Evolutionary conservation across 345 rosid species (phyloP).

Genomic region (Boechera divaricarpa): DNA sequence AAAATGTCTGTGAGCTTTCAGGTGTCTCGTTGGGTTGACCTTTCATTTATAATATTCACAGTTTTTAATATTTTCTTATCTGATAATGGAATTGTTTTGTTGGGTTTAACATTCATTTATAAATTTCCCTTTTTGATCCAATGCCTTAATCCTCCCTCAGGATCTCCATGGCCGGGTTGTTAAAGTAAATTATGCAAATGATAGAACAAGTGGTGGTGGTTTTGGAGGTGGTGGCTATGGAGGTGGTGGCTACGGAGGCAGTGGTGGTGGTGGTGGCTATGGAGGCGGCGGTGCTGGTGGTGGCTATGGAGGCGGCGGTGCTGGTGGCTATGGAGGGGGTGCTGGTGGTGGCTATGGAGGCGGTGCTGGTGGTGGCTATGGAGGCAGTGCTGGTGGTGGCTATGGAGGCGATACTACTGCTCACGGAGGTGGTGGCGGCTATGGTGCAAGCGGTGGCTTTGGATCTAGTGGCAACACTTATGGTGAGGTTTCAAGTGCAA

Average conservation of each 20-base stretch:
- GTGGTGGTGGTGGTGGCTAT: slow-evolving; percentile 28
- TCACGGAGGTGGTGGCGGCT: slow-evolving; percentile 35
- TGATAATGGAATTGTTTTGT: neutral
- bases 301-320: slow-evolving; percentile 40
- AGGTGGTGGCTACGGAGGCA: slow-evolving; percentile 30
- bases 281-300: slow-evolving; percentile 40
- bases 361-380: slow-evolving; percentile 29
- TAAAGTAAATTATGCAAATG: slow-evolving; percentile 83
- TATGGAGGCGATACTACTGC: slow-evolving; percentile 23
- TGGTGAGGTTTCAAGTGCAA: slow-evolving; percentile 39
- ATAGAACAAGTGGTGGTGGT: slow-evolving; percentile 58
- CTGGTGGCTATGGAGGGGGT: slow-evolving; percentile 33
- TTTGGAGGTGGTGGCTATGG: slow-evolving; percentile 34
- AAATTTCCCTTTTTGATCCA: neutral
- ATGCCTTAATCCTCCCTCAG: slow-evolving; percentile 46
- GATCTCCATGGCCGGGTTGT: slow-evolving; percentile 79
- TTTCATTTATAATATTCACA: neutral
- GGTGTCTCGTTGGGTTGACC: slow-evolving; percentile 2
- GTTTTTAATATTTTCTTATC: slow-evolving; percentile 15
- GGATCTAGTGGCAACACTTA: slow-evolving; percentile 39
- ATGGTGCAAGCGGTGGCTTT: slow-evolving; percentile 39
- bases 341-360: slow-evolving; percentile 12
- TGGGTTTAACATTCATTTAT: slow-evolving; percentile 6
- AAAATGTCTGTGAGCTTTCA: neutral
- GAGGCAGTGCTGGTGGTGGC: slow-evolving; percentile 37